Percentiles rank a stretch among this genome's conserved stretches.
Evolutionary conservation across 2,329 filamentous ascomycete species (phyloP).

Genomic region (Venturia nashicola): DNA sequence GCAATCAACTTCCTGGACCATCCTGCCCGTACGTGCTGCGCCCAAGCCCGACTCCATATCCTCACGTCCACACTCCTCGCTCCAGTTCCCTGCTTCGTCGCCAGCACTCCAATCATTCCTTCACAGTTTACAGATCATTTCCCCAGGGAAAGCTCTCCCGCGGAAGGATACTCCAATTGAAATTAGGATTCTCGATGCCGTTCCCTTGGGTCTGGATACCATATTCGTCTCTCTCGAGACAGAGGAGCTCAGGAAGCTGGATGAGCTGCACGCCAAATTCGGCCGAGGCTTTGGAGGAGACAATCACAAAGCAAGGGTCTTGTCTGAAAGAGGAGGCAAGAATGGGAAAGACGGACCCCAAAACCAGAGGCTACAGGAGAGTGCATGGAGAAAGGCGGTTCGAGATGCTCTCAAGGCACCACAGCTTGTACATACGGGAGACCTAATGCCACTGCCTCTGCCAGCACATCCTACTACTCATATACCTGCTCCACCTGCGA

Average conservation of each 20-base stretch:
- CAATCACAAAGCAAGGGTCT: neutral
- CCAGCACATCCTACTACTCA: constrained; percentile 75
- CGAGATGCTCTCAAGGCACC: constrained; percentile 62
- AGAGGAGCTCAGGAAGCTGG: constrained; percentile 64
- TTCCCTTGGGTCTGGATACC: constrained; percentile 68
- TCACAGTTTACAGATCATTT: constrained; percentile 55
- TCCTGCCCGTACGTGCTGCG: constrained; percentile 57
- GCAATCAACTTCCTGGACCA: constrained; percentile 65
- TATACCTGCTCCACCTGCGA: constrained; percentile 69
- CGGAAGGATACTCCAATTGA: constrained; percentile 70
- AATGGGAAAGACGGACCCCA: constrained; percentile 12
- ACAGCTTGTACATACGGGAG: constrained; percentile 70
- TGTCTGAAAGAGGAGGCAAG: constrained; percentile 21
- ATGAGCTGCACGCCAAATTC: constrained; percentile 74
- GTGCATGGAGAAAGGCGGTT: constrained; percentile 34
- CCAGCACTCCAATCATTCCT: constrained; percentile 69
- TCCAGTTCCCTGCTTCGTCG: constrained; percentile 65
- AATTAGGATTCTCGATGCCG: constrained; percentile 69
- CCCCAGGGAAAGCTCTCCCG: constrained; percentile 58
- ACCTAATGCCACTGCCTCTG: constrained; percentile 68
- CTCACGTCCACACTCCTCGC: constrained; percentile 54
- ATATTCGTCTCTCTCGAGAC: constrained; percentile 80
- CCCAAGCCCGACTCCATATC: constrained; percentile 21
- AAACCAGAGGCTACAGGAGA: constrained; percentile 16
- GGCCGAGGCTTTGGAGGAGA: constrained; percentile 44